Evolutionary conservation across 2,329 filamentous ascomycete genomes (phyloP), one percentile per base, ranked within the genome.

Genomic region (Cadophora sp.): DNA sequence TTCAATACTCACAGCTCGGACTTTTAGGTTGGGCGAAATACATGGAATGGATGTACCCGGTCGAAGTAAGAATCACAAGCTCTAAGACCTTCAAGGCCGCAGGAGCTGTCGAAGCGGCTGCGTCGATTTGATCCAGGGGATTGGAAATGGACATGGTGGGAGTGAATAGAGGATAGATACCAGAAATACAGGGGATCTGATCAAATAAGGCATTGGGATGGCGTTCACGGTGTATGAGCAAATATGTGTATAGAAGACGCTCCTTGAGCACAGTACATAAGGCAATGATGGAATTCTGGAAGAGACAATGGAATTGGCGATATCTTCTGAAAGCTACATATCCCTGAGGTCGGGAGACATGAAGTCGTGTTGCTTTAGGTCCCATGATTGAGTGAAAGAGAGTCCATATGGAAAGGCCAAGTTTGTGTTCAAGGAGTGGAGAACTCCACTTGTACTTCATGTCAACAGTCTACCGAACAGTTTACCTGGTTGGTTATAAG

Each of bases 1-100:
- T 22, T 27, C 19, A 37, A 56, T 66, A 68, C 66, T 72, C 40
- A 70, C 22, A 61, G 5, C 6, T 16, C 37, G 31, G 22, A 5
- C 12, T 56, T 69, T 66, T 70, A 97, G 94, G 93, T 73, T 97
- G 95, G 94, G 91, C 90, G 26, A 90, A 91, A 76, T 97, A 94
- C 78, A 97, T 97, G 94, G 89, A 93, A 79, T 98, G 94, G 94
- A 91, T 92, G 79, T 96, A 97, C 78, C 89, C 89, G 0, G 91
- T 97, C 66, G 91, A 97, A 69, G 84, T 97, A 53, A 80, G 79
- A 71, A 86, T 84, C 81, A 88, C 88, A 67, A 90, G 84, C 79
- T 89, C 90, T 76, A 84, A 82, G 70, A 79, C 83, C 0, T 92
- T 91, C 80, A 88, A 86, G 76, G 85, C 82, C n/a, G 82, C 84